A percentile compares a stretch with the other conserved stretches of the same genome.
phyloP scores from a whole-genome alignment of 1,139 yeast genomes.

The Pichia sp. region DNA sequence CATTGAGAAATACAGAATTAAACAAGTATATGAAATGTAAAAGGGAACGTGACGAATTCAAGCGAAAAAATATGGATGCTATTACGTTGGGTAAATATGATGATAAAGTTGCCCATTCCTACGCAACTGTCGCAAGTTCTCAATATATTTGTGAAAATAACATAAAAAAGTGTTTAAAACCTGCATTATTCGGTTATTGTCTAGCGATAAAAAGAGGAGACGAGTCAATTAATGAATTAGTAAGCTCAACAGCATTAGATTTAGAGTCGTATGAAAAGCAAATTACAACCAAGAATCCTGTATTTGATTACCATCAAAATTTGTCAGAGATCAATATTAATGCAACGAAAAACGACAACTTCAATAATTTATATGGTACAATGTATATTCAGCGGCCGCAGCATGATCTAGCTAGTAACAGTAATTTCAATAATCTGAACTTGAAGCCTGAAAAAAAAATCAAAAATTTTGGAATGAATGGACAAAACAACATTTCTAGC shows the following conservation, averaged over 20 bases:
- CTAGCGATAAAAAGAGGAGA: not conserved
- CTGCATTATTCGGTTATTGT: slow-evolving; percentile 8
- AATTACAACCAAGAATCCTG: not conserved
- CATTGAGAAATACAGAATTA: slow-evolving; percentile 6
- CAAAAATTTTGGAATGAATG: not conserved
- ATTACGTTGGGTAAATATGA: slow-evolving; percentile 3
- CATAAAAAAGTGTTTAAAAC: slow-evolving; percentile 10
- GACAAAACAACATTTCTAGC: not conserved
- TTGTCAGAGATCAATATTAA: slow-evolving; percentile 1
- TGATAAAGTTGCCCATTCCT: slow-evolving; percentile 5
- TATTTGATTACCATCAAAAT: slow-evolving; percentile 4
- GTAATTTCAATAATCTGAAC: not conserved
- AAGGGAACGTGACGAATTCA: slow-evolving; percentile 6
- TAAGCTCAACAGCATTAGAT: slow-evolving; percentile 2
- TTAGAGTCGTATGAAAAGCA: slow-evolving; percentile 6
- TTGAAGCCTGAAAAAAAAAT: not conserved
- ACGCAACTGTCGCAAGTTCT: slow-evolving; percentile 1
- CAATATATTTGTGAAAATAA: slow-evolving; percentile 10
- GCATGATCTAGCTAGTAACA: not conserved
- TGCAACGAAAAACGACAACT: not conserved
- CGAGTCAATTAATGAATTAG: not conserved
- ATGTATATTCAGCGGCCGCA: not conserved
- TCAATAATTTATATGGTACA: not conserved
- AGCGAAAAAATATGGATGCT: slow-evolving; percentile 10
- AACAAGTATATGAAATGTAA: slow-evolving; percentile 5